Conservation (phyloP, 2,329 filamentous ascomycete species). For the Colletotrichum phormii region DNA sequence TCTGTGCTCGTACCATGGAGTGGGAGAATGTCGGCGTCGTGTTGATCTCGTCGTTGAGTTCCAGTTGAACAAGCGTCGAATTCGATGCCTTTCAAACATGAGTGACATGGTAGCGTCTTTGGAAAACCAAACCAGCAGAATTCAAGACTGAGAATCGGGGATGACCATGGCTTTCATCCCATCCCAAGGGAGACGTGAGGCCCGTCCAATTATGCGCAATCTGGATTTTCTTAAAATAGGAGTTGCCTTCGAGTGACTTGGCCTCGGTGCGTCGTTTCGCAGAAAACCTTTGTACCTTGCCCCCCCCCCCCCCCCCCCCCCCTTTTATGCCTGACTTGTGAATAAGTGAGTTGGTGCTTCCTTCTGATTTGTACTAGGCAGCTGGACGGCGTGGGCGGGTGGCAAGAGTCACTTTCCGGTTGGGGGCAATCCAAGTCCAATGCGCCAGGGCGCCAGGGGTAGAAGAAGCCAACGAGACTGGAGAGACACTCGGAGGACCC, state of each 20-base stretch:
- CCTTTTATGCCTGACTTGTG: background rate
- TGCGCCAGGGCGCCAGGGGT: constrained; percentile 7
- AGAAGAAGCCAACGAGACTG: background rate
- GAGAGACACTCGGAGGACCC: constrained; percentile 12
- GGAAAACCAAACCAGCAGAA: constrained; percentile 11
- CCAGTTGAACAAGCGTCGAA: background rate
- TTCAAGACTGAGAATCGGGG: constrained; percentile 18
- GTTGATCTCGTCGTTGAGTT: constrained; percentile 10
- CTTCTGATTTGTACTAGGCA: background rate
- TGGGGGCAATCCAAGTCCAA: background rate
- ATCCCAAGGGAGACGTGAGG: constrained; percentile 14
- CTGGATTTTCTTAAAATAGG: constrained; percentile 20
- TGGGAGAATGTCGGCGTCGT: background rate
- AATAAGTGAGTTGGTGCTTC: background rate
- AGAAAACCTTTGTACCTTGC: background rate
- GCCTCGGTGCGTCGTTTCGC: background rate
- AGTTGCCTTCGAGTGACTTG: constrained; percentile 8
- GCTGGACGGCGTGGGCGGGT: background rate
- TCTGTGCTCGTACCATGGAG: background rate
- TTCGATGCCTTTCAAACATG: constrained; percentile 2
- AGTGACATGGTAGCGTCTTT: background rate
- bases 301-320: background rate
- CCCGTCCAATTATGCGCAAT: constrained; percentile 20
- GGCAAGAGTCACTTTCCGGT: constrained; percentile 4
- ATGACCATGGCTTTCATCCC: constrained; percentile 31